phyloP scores from a whole-genome alignment of 1,139 yeast genomes.

The Blastobotrys arbuscula region DNA sequence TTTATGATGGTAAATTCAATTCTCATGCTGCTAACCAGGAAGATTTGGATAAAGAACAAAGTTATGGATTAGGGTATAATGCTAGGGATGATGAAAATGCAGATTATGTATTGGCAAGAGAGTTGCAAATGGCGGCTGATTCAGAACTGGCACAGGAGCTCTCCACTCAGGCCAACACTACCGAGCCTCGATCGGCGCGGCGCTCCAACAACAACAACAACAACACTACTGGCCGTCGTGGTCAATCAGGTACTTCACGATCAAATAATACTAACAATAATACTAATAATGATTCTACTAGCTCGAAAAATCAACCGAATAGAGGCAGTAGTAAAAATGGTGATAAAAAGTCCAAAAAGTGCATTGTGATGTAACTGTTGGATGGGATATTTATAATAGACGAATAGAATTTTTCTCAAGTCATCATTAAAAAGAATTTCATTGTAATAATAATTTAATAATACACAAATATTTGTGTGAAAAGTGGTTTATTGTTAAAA shows the following conservation, averaged over 20 bases:
- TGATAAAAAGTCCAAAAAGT: neutral
- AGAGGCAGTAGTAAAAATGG: no score
- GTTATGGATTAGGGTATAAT: neutral
- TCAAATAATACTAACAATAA: conserved; percentile 10
- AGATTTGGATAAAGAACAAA: neutral
- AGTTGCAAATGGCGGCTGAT: conserved; percentile 62
- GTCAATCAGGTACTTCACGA: no score
- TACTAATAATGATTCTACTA: conserved; percentile 13
- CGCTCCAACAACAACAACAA: conserved; percentile 8
- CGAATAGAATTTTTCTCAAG: neutral
- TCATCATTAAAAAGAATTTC: neutral
- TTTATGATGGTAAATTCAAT: conserved; percentile 49
- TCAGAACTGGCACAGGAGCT: conserved; percentile 41
- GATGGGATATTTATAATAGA: neutral
- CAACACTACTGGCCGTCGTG: neutral
- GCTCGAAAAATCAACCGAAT: neutral
- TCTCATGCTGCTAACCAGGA: conserved; percentile 10
- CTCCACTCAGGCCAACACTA: conserved; percentile 14
- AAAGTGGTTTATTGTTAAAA: no score
- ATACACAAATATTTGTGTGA: no score
- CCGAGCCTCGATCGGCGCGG: no score
- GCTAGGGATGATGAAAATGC: conserved; percentile 17
- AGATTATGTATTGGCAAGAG: conserved; percentile 46
- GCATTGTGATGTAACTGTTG: conserved; percentile 5
- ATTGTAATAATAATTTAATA: neutral